Conservation (phyloP, 768 basidiomycete genomes). For the Mycena vitilis region DNA sequence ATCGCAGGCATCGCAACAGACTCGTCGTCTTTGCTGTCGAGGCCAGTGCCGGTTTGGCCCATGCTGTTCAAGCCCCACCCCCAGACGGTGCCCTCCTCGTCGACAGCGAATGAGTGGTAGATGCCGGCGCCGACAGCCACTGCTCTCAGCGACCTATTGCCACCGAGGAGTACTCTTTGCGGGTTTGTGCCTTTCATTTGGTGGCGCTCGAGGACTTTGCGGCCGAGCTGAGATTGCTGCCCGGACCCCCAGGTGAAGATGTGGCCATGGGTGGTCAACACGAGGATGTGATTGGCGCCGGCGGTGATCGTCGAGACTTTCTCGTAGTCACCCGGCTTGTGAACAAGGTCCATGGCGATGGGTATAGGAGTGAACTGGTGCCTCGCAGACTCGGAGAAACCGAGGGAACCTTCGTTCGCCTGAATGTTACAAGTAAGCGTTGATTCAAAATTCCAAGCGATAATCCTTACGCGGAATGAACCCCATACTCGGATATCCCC, state of each 20-base stretch:
- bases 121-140: constrained; percentile 83
- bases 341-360: constrained; percentile 64
- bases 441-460: neutral
- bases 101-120: constrained; percentile 92
- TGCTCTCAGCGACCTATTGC: constrained; percentile 62
- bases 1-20: constrained; percentile 73
- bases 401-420: constrained; percentile 86
- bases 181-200: constrained; percentile 92
- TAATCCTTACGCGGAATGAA: constrained; percentile 82
- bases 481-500: constrained; percentile 91
- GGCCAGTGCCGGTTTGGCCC: constrained; percentile 83
- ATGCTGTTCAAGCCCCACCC: constrained; percentile 96
- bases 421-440: constrained; percentile 42
- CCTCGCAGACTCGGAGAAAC: constrained; percentile 76
- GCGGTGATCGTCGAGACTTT: constrained; percentile 81
- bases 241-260: constrained; percentile 93
- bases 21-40: constrained; percentile 54
- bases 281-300: constrained; percentile 91
- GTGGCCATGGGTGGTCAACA: constrained; percentile 88
- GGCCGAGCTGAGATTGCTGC: constrained; percentile 91
- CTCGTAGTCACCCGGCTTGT: constrained; percentile 73
- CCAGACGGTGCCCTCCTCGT: constrained; percentile 85
- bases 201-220: constrained; percentile 88
- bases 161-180: constrained; percentile 83
- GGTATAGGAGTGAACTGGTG: constrained; percentile 76